A percentile compares a stretch with the other conserved stretches of the same genome.
phyloP scores from a whole-genome alignment of 352 stramenopile species.

The Thalassiosira hispida region DNA sequence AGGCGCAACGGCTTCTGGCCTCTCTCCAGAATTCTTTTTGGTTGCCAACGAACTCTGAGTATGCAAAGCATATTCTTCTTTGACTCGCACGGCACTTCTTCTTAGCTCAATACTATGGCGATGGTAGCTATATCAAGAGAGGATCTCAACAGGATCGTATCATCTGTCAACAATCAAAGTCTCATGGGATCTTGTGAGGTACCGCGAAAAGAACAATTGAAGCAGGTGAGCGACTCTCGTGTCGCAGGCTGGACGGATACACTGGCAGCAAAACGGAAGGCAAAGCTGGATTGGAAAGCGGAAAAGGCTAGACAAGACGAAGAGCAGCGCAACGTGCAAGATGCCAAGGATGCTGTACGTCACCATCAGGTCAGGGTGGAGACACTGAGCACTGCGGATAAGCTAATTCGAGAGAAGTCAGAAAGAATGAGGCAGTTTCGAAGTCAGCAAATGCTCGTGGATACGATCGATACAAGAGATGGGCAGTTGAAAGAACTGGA shows the following conservation, averaged over 20 bases:
- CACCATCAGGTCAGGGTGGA: constrained; percentile 26
- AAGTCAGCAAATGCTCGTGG: constrained; percentile 50
- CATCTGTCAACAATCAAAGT: constrained; percentile 28
- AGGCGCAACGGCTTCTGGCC: no score
- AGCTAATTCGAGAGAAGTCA: constrained; percentile 42
- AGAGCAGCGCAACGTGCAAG: constrained; percentile 36
- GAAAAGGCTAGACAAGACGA: constrained; percentile 54
- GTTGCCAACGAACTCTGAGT: no score
- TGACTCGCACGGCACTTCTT: no score
- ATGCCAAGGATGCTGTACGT: constrained; percentile 43
- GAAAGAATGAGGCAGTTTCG: constrained; percentile 55
- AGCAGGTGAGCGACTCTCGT: constrained; percentile 51
- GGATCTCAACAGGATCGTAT: constrained; percentile 49
- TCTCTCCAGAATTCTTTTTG: no score
- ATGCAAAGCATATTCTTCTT: no score
- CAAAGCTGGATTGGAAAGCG: constrained; percentile 58
- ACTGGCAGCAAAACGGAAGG: constrained; percentile 39
- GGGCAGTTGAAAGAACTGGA: constrained; percentile 44
- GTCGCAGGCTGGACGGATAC: constrained; percentile 58
- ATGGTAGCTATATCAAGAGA: constrained; percentile 46
- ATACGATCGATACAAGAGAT: constrained; percentile 48
- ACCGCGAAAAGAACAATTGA: constrained; percentile 41
- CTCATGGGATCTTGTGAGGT: constrained; percentile 10
- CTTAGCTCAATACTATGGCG: no score
- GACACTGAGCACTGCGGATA: constrained; percentile 40